A percentile compares a stretch with the other conserved stretches of the same genome.
These are phyloP conservation scores for Macaranga tanarius DNA, from an alignment of 441 rosid species.

Conservation along the genomic window DNA sequence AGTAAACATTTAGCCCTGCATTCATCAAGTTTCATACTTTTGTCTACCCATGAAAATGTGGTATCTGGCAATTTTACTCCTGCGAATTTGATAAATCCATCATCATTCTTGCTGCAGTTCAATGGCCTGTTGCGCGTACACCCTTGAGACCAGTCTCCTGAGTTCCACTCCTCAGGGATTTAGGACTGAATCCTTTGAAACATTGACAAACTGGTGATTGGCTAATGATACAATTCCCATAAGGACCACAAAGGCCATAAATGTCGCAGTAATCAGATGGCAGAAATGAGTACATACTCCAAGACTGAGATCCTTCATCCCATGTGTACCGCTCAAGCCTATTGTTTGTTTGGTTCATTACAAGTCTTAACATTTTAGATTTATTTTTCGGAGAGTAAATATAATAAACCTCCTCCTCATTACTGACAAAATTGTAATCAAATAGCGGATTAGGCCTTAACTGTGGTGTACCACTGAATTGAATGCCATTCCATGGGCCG, in stretches of 20 bases:
- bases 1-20: conserved; percentile 31
- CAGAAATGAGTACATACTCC: not conserved
- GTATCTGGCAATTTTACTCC: conserved; percentile 34
- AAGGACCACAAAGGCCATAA: conserved; percentile 14
- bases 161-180: conserved; percentile 11
- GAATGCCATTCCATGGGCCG: conserved; percentile 23
- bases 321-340: not conserved
- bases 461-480: not conserved
- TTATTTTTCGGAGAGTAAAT: not conserved
- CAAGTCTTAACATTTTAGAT: not conserved
- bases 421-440: not conserved
- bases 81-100: conserved; percentile 25
- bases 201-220: conserved; percentile 34
- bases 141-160: conserved; percentile 25
- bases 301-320: conserved; percentile 4
- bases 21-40: conserved; percentile 21
- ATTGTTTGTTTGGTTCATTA: conserved; percentile 15
- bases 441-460: not conserved
- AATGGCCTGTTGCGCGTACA: conserved; percentile 27
- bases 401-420: not conserved
- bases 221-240: conserved; percentile 12
- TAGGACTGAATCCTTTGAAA: conserved; percentile 34
- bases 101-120: conserved; percentile 15
- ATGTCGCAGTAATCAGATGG: conserved; percentile 16
- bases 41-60: conserved; percentile 12